These are phyloP conservation scores for Austroboletus rostrupii DNA, from an alignment of 1,284 basidiomycete species.

Conservation along the genomic window DNA sequence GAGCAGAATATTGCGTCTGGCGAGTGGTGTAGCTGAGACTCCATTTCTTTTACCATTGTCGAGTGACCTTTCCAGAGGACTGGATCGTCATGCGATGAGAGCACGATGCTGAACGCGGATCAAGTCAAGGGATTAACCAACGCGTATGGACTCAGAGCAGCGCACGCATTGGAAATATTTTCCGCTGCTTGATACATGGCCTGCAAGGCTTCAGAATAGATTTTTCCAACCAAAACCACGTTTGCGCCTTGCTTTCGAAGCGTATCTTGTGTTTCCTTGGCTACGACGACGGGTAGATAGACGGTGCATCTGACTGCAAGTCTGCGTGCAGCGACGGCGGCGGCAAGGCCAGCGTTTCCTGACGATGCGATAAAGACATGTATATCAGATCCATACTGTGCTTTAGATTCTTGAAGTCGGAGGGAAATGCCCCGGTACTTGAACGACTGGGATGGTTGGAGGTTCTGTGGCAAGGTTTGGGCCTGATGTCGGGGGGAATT, in stretches of 20 bases:
- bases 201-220: conserved; percentile 53
- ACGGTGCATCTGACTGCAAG: conserved; percentile 61
- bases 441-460: conserved; percentile 72
- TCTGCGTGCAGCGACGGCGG: conserved; percentile 55
- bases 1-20: conserved; percentile 74
- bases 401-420: conserved; percentile 50
- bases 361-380: conserved; percentile 68
- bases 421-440: conserved; percentile 69
- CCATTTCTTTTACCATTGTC: conserved; percentile 64
- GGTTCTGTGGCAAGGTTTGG: conserved; percentile 41
- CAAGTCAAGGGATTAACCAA: neutral
- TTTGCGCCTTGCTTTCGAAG: conserved; percentile 52
- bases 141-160: neutral
- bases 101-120: conserved; percentile 46
- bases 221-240: conserved; percentile 49
- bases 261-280: conserved; percentile 44
- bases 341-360: conserved; percentile 71
- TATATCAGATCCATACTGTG: conserved; percentile 45
- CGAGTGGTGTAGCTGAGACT: conserved; percentile 45
- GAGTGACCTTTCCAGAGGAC: conserved; percentile 70
- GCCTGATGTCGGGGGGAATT: neutral
- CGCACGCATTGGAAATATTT: conserved; percentile 51
- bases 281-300: conserved; percentile 54
- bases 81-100: conserved; percentile 67
- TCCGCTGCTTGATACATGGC: conserved; percentile 45